These are phyloP conservation scores for Vitis hybrid DNA, from an alignment of 177 flowering plant species.

Conservation along the genomic window DNA sequence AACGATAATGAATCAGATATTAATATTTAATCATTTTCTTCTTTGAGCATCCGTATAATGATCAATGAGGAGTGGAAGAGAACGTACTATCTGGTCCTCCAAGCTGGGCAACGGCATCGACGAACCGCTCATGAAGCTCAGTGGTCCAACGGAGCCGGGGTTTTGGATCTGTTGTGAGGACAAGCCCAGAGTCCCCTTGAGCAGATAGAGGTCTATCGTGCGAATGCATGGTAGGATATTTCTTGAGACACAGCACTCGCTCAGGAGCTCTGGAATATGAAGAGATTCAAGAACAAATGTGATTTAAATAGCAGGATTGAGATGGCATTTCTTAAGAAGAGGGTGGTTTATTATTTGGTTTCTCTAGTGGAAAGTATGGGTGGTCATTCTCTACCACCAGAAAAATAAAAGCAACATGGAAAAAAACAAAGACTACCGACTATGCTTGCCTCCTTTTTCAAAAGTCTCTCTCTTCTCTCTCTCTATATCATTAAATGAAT, in stretches of 20 bases:
- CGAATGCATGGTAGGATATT: conserved; percentile 74
- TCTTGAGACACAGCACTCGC: conserved; percentile 83
- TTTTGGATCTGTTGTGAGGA: conserved; percentile 98
- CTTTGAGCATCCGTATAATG: too few species aligned
- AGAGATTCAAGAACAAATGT: conserved; percentile 88
- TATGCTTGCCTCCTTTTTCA: too few species aligned
- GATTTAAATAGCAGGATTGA: conserved; percentile 56
- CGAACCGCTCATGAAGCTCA: conserved; percentile 97
- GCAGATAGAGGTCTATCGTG: conserved; percentile 76
- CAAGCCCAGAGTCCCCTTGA: conserved; percentile 94
- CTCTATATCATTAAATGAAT: too few species aligned
- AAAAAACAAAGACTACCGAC: too few species aligned
- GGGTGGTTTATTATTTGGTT: conserved; percentile 1
- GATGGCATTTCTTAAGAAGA: conserved; percentile 66
- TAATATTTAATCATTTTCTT: too few species aligned
- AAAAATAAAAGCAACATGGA: too few species aligned
- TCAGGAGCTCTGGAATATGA: conserved; percentile 22
- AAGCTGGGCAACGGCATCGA: conserved; percentile 94
- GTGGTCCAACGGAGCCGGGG: conserved; percentile 98
- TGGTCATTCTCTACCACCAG: neutral
- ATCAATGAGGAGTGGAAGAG: neutral
- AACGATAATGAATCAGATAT: too few species aligned
- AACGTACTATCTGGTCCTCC: conserved; percentile 96
- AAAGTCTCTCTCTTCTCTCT: too few species aligned
- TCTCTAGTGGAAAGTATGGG: conserved; percentile 10